phyloP scores from a whole-genome alignment of 768 basidiomycete species.

The Phylloporus arenicola region DNA sequence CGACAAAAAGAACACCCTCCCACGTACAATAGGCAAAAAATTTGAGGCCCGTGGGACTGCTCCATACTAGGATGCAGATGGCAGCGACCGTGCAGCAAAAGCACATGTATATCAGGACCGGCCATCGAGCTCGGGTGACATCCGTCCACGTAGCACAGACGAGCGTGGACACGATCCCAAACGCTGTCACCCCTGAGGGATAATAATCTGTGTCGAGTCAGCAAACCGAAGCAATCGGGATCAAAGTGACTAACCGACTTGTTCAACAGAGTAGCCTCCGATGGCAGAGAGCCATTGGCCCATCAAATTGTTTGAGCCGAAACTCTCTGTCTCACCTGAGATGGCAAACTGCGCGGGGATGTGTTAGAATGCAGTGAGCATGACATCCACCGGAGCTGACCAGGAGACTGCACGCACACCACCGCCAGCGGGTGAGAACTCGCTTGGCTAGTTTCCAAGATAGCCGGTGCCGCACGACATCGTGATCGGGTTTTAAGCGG shows the following conservation, averaged over 20 bases:
- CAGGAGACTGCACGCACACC: constrained; percentile 62
- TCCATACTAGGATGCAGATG: constrained; percentile 58
- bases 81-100: constrained; percentile 48
- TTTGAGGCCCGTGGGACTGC: constrained; percentile 53
- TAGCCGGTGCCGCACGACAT: constrained; percentile 38
- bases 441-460: constrained; percentile 44
- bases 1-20: not conserved
- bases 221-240: not conserved
- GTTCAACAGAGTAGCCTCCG: constrained; percentile 57
- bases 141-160: constrained; percentile 64
- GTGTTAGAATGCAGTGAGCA: not conserved
- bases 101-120: constrained; percentile 60
- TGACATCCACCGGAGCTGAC: constrained; percentile 30
- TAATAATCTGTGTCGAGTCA: constrained; percentile 41
- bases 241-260: constrained; percentile 39
- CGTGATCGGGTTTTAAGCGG: constrained; percentile 40
- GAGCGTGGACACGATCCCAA: constrained; percentile 59
- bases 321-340: constrained; percentile 63
- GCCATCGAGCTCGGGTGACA: constrained; percentile 50
- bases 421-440: constrained; percentile 56
- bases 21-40: constrained; percentile 70
- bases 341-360: constrained; percentile 47
- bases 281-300: constrained; percentile 64
- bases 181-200: constrained; percentile 59
- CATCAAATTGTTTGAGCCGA: constrained; percentile 69